Base-by-base conservation (phyloP, 257 asterid genomes). In the Nicotiana obtusifolia region DNA sequence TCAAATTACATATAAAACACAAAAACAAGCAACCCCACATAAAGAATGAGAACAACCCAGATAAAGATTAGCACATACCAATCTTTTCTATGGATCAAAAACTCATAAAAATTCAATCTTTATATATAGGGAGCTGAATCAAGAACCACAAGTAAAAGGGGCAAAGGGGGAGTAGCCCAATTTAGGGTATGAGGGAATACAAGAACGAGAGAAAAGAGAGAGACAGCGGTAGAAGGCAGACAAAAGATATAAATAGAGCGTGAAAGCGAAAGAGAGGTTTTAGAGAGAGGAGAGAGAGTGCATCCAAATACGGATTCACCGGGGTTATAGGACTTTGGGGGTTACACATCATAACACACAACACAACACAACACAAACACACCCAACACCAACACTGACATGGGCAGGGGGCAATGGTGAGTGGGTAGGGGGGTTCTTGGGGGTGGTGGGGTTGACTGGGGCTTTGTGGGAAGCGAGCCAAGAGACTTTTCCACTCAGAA, bases 311-410 rank as follows among this genome's bases (percentile, higher is more conserved):
- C 88, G 97, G 91, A 87, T 85, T 89, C 90, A 85, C 86, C 90
- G 93, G 91, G 91, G 88, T 87, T 87, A 81, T 76, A 85, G 89
- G 90, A 84, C 88, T 88, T 87, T 81, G 92, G 88, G 91, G 84
- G 81, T 82, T 61, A 66, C 81, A 80, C 83, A 80, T 80, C 82
- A 80, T 28, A 28, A 66, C 37, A 64, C 83, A 64, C 87, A 82
- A 64, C 89, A 79, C 82, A 82, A 69, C 83, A 76, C 85, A 84
- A 84, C 82, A 81, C 79, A 44, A 66, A 82, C 90, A 82, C 89
- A 87, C 65, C 65, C 33, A 22, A 62, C 79, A 73, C 61, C 79
- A 71, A 81, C 93, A 89, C 91, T 88, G 93, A 90, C 91, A 80
- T 87, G 78, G 83, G 82, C 76, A 78, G 13, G 47, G 47, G 81